Conservation (phyloP, 1,139 yeast genomes). For the Saccharomyces pastorianus region DNA sequence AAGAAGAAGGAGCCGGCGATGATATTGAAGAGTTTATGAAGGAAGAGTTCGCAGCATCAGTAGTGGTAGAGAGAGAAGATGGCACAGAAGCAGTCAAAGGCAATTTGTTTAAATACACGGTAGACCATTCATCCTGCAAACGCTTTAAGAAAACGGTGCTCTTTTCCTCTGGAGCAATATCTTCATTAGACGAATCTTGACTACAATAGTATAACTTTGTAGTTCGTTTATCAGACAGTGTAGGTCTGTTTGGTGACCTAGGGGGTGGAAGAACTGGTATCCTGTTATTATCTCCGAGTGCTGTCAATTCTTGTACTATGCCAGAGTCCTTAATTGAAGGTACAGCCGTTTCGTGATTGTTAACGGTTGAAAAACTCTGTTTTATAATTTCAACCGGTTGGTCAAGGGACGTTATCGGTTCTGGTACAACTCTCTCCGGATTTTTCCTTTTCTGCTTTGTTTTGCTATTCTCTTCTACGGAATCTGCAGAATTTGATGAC, state of each 20-base stretch:
- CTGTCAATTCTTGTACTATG: not conserved
- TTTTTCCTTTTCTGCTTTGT: constrained; percentile 4
- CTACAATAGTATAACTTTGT: constrained; percentile 16
- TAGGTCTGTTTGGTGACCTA: constrained; percentile 20
- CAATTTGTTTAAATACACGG: not conserved
- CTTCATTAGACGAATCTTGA: constrained; percentile 1
- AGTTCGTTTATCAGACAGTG: constrained; percentile 10
- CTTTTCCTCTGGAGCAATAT: not conserved
- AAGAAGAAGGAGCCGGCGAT: not conserved
- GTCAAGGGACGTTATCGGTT: not conserved
- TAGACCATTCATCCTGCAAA: not conserved
- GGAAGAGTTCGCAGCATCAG: not conserved
- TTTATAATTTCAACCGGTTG: not conserved
- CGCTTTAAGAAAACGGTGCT: not conserved
- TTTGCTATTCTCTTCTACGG: not conserved
- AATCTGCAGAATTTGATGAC: not conserved
- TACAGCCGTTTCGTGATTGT: not conserved
- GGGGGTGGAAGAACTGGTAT: constrained; percentile 13
- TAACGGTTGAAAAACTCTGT: not conserved
- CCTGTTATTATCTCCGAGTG: not conserved
- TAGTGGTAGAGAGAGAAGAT: not conserved
- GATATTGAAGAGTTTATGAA: not conserved
- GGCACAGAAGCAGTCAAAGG: not conserved
- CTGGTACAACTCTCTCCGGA: not conserved
- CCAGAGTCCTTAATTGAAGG: not conserved